Percentiles rank a stretch among this genome's conserved stretches.
phyloP scores from a whole-genome alignment of 129 eudicot species.

The Saussurea involucrata region DNA sequence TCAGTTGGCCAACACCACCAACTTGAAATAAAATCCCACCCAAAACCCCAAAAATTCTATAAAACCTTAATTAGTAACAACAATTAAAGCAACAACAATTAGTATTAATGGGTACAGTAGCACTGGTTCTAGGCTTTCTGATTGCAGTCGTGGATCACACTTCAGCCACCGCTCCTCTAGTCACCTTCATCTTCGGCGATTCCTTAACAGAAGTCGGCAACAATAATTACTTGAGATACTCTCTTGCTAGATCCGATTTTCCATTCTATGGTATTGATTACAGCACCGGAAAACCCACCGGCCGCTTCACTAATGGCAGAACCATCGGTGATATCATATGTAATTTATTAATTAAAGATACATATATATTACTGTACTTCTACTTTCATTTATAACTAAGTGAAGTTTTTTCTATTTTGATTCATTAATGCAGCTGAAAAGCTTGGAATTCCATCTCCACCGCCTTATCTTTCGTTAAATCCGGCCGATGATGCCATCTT shows the following conservation, averaged over 20 bases:
- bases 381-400: not conserved
- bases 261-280: slow-evolving; percentile 78
- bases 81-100: not conserved
- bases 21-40: slow-evolving; percentile 11
- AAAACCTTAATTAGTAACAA: slow-evolving; percentile 7
- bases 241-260: slow-evolving; percentile 78
- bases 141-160: not conserved
- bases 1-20: slow-evolving; percentile 70
- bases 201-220: slow-evolving; percentile 94
- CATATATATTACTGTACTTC: too few relatives aligned
- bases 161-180: slow-evolving; percentile 23
- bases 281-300: slow-evolving; percentile 54
- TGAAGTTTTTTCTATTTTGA: not conserved
- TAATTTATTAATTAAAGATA: not conserved
- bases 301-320: slow-evolving; percentile 86
- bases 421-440: slow-evolving; percentile 62
- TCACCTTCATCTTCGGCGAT: slow-evolving; percentile 82
- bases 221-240: slow-evolving; percentile 59
- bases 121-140: not conserved
- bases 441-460: slow-evolving; percentile 78
- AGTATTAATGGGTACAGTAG: not conserved
- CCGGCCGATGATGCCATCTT: slow-evolving; percentile 56
- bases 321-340: slow-evolving; percentile 93
- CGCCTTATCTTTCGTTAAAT: slow-evolving; percentile 71
- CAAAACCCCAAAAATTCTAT: not conserved